phyloP scores from a whole-genome alignment of 495 filamentous ascomycete species.

The Podospora pseudopauciseta region DNA sequence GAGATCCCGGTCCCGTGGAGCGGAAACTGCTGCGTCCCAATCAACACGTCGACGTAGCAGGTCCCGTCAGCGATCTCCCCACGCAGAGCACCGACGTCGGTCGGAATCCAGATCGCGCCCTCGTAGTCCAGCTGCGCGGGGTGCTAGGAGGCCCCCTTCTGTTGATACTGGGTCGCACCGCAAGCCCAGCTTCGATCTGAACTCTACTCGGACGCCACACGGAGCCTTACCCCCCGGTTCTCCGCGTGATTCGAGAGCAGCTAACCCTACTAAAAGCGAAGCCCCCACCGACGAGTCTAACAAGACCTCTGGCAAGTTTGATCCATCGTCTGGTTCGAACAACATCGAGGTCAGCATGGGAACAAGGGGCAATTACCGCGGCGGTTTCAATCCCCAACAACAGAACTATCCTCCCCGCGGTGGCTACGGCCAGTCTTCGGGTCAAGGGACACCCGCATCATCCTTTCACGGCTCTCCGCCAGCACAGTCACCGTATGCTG shows the following conservation, averaged over 20 bases:
- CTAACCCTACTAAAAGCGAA: constrained; percentile 35
- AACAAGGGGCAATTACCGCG: constrained; percentile 39
- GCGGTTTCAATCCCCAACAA: constrained; percentile 35
- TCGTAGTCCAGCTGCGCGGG: constrained; percentile 24
- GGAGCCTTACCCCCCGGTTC: constrained; percentile 33
- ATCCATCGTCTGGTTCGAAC: constrained; percentile 44
- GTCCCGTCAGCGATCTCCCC: constrained; percentile 33
- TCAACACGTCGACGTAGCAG: constrained; percentile 19
- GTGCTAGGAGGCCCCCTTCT: constrained; percentile 33
- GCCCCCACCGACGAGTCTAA: constrained; percentile 33
- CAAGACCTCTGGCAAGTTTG: constrained; percentile 23
- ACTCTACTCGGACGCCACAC: constrained; percentile 29
- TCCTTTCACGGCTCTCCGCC: constrained; percentile 67
- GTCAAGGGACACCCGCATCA: constrained; percentile 54
- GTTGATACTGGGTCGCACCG: constrained; percentile 36
- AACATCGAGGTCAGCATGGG: constrained; percentile 48
- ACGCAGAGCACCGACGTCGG: constrained; percentile 26
- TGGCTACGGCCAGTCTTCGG: constrained; percentile 56
- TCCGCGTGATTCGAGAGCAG: constrained; percentile 35
- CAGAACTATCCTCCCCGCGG: constrained; percentile 29
- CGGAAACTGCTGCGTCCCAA: constrained; percentile 3
- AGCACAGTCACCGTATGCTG: constrained; percentile 61
- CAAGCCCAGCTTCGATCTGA: constrained; percentile 30
- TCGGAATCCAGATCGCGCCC: constrained; percentile 41
- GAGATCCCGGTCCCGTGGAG: constrained; percentile 25